Percentiles rank a stretch among this genome's conserved stretches.
These are phyloP conservation scores for Diversispora epigaea DNA, from an alignment of 192 early-diverging fungal genomes.

Conservation along the genomic window DNA sequence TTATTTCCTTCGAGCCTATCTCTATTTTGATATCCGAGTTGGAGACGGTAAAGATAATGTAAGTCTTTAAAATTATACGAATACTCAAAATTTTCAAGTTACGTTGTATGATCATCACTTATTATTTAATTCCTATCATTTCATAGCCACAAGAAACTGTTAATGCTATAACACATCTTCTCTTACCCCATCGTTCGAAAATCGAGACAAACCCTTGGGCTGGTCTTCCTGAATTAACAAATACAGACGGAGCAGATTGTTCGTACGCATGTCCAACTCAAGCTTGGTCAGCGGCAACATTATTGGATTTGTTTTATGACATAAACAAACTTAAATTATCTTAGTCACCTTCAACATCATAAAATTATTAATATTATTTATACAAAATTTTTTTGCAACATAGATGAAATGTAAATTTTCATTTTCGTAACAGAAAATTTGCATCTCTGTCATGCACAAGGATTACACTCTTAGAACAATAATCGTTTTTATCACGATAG, in stretches of 20 bases:
- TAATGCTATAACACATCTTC: constrained; percentile 64
- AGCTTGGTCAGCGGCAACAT: constrained; percentile 83
- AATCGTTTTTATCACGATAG: no score
- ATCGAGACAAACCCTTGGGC: constrained; percentile 75
- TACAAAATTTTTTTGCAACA: no score
- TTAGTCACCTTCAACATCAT: background rate
- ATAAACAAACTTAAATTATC: constrained; percentile 27
- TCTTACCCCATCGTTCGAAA: constrained; percentile 76
- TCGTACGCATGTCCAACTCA: constrained; percentile 87
- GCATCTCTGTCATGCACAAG: no score
- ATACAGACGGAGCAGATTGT: constrained; percentile 79
- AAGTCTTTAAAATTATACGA: constrained; percentile 14
- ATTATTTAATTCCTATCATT: background rate
- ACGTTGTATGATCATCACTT: background rate
- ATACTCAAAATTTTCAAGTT: constrained; percentile 4
- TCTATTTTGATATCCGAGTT: constrained; percentile 61
- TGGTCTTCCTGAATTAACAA: constrained; percentile 97
- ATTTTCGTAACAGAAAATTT: no score
- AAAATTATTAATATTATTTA: no score
- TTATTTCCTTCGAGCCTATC: constrained; percentile 85
- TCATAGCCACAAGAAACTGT: constrained; percentile 51
- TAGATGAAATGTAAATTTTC: no score
- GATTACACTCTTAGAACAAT: no score
- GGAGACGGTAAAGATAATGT: constrained; percentile 33
- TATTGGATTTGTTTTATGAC: constrained; percentile 69